Evolutionary conservation across 108 stramenopile species (phyloP).

Genomic region (Cylindrotheca closterium): DNA sequence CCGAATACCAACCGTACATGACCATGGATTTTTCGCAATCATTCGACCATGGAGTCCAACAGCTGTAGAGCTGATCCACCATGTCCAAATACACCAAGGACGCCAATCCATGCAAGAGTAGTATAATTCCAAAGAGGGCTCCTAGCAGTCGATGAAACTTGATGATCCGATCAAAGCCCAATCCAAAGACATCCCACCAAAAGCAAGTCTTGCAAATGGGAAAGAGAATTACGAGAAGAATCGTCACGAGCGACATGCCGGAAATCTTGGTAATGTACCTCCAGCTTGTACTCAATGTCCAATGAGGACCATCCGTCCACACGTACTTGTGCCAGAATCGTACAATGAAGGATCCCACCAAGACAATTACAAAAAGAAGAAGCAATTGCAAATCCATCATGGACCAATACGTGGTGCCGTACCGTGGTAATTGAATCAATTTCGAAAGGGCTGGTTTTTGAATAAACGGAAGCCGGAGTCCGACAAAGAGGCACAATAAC

Average conservation of each 20-base stretch:
- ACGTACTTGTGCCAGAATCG: neutral
- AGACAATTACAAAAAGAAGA: neutral
- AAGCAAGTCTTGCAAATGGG: slow-evolving; percentile 1
- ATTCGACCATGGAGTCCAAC: neutral
- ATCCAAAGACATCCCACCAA: neutral
- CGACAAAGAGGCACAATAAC: neutral
- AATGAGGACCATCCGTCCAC: neutral
- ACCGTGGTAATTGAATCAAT: neutral
- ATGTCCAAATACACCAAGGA: neutral
- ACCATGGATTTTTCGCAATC: neutral
- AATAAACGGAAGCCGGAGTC: neutral
- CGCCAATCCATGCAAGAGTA: neutral
- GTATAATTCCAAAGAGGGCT: neutral
- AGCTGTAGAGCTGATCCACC: neutral
- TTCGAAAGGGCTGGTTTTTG: neutral
- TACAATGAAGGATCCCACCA: neutral
- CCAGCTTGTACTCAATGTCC: neutral
- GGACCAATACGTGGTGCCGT: neutral
- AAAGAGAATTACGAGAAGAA: neutral
- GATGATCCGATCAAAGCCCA: neutral
- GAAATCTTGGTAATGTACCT: neutral
- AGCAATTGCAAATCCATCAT: neutral
- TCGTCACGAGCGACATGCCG: neutral
- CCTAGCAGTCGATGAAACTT: neutral
- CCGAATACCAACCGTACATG: neutral